Base-by-base conservation (phyloP, 2,329 filamentous ascomycete genomes). In the Pseudogymnoascus verrucosus region DNA sequence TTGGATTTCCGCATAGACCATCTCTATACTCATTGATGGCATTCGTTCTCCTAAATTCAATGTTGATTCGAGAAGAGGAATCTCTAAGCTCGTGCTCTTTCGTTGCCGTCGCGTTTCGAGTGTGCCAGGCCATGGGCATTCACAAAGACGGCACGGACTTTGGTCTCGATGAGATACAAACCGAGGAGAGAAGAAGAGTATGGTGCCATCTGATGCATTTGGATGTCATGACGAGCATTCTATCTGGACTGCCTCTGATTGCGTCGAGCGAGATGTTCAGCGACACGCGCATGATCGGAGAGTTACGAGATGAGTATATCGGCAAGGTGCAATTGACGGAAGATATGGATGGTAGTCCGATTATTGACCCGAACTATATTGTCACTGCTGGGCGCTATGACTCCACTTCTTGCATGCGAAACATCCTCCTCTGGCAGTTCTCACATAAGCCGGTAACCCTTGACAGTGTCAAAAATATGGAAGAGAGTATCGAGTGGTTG, bases 201-300 rank as follows among this genome's bases (percentile, higher is more conserved):
- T 88, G 85, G 82, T 86, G 83, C 78, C 82, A 85, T n/a, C 77
- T 88, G 11, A 74, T 85, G 42, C 76, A 81, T 3, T 75, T 87
- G 0, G 86, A 89, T 67, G 72, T 82, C 4, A 61, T 78, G 81
- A 11, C 78, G 80, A 0, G 78, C 81, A 3, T 83, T 86, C 65
- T 80, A 84, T 64, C 75, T 80, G 3, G 82, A 81, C 12, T 60
- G 31, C 60, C 60, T 39, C 21, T 34, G n/a, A 66, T 68, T 21
- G 84, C 83, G 66, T 74, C 84, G 65, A 81, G 84, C 70, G 83
- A 85, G 21, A 61, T 42, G 23, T 21, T 61, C 4, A 83, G 79
- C 47, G 82, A 86, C 65, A 84, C 83, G 0, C 76, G 76, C 28
- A 72, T 81, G 7, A 84, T 84, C 0, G 71, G 81, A 8, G 86